phyloP scores from a whole-genome alignment of 1,139 yeast genomes.

The Kodamaea ohmeri region DNA sequence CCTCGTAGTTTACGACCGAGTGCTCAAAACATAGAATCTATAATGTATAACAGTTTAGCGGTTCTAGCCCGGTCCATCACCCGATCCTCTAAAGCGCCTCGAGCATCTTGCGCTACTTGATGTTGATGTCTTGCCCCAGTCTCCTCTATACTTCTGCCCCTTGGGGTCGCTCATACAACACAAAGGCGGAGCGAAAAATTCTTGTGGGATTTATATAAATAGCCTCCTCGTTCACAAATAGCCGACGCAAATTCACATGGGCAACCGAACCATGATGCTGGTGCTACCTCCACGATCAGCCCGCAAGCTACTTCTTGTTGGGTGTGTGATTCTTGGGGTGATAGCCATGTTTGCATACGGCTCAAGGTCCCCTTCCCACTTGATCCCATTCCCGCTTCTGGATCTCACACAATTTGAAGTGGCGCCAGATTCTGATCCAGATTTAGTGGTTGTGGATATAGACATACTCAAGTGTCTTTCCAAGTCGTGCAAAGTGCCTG shows the following conservation, averaged over 20 bases:
- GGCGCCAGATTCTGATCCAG: slow-evolving; percentile 2
- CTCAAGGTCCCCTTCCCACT: not conserved
- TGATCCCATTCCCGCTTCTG: slow-evolving; percentile 12
- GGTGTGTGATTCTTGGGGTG: not conserved
- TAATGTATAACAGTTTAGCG: too few relatives aligned
- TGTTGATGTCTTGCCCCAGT: too few relatives aligned
- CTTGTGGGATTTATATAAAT: slow-evolving; percentile 2
- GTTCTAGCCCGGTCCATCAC: too few relatives aligned
- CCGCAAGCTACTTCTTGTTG: slow-evolving; percentile 8
- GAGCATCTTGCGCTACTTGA: too few relatives aligned
- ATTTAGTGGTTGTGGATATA: slow-evolving; percentile 14
- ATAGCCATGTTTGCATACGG: not conserved
- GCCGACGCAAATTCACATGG: not conserved
- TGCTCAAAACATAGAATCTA: too few relatives aligned
- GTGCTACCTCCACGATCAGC: slow-evolving; percentile 6
- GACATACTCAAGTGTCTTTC: slow-evolving; percentile 15
- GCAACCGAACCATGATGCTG: slow-evolving; percentile 4
- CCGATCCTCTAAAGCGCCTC: too few relatives aligned
- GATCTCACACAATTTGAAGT: slow-evolving; percentile 9
- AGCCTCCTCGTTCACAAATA: too few relatives aligned
- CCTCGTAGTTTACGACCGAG: too few relatives aligned
- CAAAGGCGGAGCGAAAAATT: not conserved
- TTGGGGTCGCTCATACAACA: too few relatives aligned
- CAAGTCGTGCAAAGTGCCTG: slow-evolving; percentile 13
- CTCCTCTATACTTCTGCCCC: too few relatives aligned